These are phyloP conservation scores for Lentinula raphanica DNA, from an alignment of 768 basidiomycete species.

Conservation along the genomic window DNA sequence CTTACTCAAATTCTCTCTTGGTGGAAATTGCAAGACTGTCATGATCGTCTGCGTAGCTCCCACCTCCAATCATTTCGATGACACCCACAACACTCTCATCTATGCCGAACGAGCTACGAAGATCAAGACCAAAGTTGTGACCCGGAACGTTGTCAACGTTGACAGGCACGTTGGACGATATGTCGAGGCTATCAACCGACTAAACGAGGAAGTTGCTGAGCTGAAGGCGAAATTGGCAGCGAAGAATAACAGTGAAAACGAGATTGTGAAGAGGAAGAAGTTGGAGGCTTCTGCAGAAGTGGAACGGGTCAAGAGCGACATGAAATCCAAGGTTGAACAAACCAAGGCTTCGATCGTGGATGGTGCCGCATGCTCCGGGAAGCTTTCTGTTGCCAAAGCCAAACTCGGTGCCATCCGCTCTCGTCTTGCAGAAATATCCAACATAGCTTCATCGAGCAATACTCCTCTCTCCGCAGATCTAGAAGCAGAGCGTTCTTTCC, in stretches of 20 bases:
- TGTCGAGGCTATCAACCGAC: constrained; percentile 87
- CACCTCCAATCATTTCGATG: constrained; percentile 93
- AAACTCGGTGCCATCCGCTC: constrained; percentile 61
- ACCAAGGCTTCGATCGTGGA: constrained; percentile 67
- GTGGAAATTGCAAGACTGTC: constrained; percentile 98
- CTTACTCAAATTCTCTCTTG: constrained; percentile 93
- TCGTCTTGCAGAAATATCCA: constrained; percentile 56
- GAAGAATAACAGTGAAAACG: constrained; percentile 57
- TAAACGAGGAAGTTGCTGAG: constrained; percentile 77
- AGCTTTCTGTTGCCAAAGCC: constrained; percentile 61
- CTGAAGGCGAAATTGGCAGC: constrained; percentile 83
- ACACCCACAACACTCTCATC: constrained; percentile 95
- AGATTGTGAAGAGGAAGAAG: constrained; percentile 60
- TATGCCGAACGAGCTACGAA: constrained; percentile 98
- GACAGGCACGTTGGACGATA: constrained; percentile 94
- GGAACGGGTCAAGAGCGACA: constrained; percentile 67
- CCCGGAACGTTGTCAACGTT: constrained; percentile 91
- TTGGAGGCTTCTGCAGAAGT: constrained; percentile 70
- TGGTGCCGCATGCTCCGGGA: constrained; percentile 70
- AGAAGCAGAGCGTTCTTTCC: constrained; percentile 67
- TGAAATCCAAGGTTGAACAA: constrained; percentile 67
- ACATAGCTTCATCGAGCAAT: constrained; percentile 30
- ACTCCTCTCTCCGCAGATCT: constrained; percentile 46
- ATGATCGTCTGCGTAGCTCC: constrained; percentile 99
- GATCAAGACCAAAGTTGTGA: constrained; percentile 97